A percentile compares a stretch with the other conserved stretches of the same genome.
phyloP scores from a whole-genome alignment of 2,329 filamentous ascomycete genomes.

The Phialophora chinensis region DNA sequence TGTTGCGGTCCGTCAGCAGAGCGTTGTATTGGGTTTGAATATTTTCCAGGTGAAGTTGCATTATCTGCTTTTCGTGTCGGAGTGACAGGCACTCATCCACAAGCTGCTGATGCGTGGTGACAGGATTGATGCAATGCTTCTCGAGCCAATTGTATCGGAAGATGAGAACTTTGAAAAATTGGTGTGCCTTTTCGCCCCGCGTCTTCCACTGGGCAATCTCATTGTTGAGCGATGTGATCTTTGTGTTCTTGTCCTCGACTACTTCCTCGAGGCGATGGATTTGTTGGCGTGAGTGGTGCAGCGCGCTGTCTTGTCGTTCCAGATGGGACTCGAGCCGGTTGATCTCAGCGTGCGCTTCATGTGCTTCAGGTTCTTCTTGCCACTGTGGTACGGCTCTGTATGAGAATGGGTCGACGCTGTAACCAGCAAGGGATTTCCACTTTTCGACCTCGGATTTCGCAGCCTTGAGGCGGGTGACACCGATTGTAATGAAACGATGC shows the following conservation, averaged over 20 bases:
- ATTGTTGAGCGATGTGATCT: background rate
- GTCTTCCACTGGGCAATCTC: background rate
- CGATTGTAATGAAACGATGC: background rate
- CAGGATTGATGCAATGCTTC: background rate
- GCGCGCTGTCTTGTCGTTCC: background rate
- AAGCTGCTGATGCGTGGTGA: background rate
- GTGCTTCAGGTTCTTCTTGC: background rate
- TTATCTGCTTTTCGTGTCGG: background rate
- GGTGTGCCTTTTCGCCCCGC: background rate
- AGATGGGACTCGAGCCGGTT: background rate
- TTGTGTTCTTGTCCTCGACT: background rate
- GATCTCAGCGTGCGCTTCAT: background rate
- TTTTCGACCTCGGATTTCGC: background rate
- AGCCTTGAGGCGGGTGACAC: background rate
- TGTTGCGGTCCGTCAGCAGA: background rate
- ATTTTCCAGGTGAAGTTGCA: background rate
- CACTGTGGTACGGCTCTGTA: background rate
- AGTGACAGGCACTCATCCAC: background rate
- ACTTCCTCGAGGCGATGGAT: background rate
- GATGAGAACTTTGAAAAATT: background rate
- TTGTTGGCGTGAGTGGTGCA: background rate
- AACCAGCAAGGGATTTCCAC: background rate
- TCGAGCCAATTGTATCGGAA: background rate
- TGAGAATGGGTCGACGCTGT: background rate
- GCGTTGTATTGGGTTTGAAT: background rate